Percentiles rank a stretch among this genome's conserved stretches.
phyloP scores from a whole-genome alignment of 805 yeast genomes.

The Cyberlindnera nakhonratchasimensis region DNA sequence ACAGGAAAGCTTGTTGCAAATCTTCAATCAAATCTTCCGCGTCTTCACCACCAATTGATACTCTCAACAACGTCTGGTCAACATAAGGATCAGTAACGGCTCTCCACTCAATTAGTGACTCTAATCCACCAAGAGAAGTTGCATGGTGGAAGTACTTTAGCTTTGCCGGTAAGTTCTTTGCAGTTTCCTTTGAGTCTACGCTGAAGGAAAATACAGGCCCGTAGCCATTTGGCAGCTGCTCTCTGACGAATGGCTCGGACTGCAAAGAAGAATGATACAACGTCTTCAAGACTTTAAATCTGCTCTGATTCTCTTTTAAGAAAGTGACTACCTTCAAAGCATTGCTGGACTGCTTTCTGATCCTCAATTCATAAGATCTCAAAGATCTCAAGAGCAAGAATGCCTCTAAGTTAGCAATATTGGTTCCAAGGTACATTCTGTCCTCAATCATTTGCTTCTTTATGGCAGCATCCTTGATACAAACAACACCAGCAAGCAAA shows the following conservation, averaged over 20 bases:
- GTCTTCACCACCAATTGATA: conserved; percentile 80
- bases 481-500: conserved; percentile 74
- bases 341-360: conserved; percentile 58
- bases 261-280: conserved; percentile 78
- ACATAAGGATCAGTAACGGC: conserved; percentile 63
- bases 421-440: conserved; percentile 72
- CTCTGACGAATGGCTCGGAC: conserved; percentile 57
- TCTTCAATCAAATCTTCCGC: conserved; percentile 74
- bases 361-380: conserved; percentile 74
- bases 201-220: conserved; percentile 77
- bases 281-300: conserved; percentile 46
- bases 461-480: conserved; percentile 52
- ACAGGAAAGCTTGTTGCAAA: conserved; percentile 51
- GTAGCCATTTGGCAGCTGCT: conserved; percentile 62
- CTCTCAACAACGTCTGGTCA: conserved; percentile 56
- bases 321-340: conserved; percentile 60
- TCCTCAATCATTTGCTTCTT: conserved; percentile 52
- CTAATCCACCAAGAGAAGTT: conserved; percentile 90
- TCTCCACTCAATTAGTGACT: conserved; percentile 89
- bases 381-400: conserved; percentile 73
- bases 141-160: conserved; percentile 81
- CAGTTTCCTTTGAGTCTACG: conserved; percentile 47
- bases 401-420: conserved; percentile 73
- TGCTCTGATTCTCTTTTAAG: conserved; percentile 46
- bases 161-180: conserved; percentile 60